Percentiles rank a stretch among this genome's conserved stretches.
Conservation (phyloP, 148 eudicot species). For the Camellia granthamiana region DNA sequence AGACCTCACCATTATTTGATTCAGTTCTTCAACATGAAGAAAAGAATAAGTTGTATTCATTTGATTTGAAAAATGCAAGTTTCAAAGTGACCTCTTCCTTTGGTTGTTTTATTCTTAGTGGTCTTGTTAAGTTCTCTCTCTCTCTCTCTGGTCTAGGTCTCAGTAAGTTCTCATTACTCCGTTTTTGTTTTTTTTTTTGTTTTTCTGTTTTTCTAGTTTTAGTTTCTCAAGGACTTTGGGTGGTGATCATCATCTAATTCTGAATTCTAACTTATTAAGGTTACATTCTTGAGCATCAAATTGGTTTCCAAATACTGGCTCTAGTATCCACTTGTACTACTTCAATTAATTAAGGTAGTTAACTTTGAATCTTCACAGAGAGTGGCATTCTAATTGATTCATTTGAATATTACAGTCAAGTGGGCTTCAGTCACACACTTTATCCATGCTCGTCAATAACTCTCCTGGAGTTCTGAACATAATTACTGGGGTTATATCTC, state of each 20-base stretch:
- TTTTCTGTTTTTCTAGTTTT: neutral
- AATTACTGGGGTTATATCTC: slow-evolving; percentile 76
- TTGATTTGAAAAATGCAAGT: neutral
- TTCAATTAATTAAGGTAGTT: neutral
- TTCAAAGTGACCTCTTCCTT: neutral
- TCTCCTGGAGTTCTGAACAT: slow-evolving; percentile 82
- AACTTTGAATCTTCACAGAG: neutral
- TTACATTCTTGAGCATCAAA: neutral
- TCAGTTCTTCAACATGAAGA: neutral
- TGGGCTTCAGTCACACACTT: slow-evolving; percentile 79
- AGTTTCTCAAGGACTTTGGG: neutral
- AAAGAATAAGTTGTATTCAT: neutral
- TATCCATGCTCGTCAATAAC: slow-evolving; percentile 74
- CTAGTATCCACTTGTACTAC: neutral
- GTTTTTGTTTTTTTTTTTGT: neutral
- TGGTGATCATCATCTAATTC: neutral
- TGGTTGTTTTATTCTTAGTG: neutral
- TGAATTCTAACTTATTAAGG: neutral
- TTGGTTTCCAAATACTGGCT: neutral
- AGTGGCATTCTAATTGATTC: slow-evolving; percentile 16
- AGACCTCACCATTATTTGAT: neutral
- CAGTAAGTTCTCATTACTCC: neutral
- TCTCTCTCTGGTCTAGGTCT: neutral
- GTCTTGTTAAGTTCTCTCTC: neutral
- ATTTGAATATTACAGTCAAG: slow-evolving; percentile 52